Base-by-base conservation (phyloP, 345 rosid species). In the Brassica carinata region DNA sequence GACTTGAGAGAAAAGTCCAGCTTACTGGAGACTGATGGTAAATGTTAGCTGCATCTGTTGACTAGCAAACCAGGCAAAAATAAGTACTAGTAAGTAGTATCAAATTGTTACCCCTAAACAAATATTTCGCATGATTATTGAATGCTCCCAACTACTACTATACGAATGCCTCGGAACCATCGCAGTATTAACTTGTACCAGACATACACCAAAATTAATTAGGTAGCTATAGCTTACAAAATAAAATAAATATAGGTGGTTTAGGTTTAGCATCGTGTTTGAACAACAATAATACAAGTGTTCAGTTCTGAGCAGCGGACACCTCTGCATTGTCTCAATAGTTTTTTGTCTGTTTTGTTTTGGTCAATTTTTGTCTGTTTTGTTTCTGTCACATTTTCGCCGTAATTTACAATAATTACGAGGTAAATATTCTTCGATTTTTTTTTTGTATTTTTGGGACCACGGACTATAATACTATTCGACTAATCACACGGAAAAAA, bases 301-400 rank as follows among this genome's bases (percentile, higher is more conserved):
- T 15, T 53, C 58, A 64, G 48, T 78, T 30, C n/a, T 72, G 17
- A 65, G n/a, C 58, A 65, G 31, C 3, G 8, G 64, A 71, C 76
- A 78, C 7, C 43, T 64, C 48, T 23, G 61, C 72, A 15, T n/a
- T 71, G 65, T 53, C 64, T 59, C 80, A 30, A 77, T 15, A 13
- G 74, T 45, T 48, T 70, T 58, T 61, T 19, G 80, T 71, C 40
- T 64, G 40, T 6, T 65, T 38, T 17, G 23, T 23, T 45, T 69
- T 43, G 26, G 26, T 23, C 26, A 2, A 23, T 23, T 23, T 69
- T 61, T 19, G 80, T 71, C 40, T 64, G 40, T 6, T 65, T 38
- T 17, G 23, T 23, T 45, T 71, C 45, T 31, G 30, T 64, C 65
- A 71, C 67, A 38, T 78, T 55, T 78, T 26, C 31, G 58, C 48